Percentiles rank a stretch among this genome's conserved stretches.
Evolutionary conservation across 768 basidiomycete genomes (phyloP).

Genomic region (Kwoniella sp.): DNA sequence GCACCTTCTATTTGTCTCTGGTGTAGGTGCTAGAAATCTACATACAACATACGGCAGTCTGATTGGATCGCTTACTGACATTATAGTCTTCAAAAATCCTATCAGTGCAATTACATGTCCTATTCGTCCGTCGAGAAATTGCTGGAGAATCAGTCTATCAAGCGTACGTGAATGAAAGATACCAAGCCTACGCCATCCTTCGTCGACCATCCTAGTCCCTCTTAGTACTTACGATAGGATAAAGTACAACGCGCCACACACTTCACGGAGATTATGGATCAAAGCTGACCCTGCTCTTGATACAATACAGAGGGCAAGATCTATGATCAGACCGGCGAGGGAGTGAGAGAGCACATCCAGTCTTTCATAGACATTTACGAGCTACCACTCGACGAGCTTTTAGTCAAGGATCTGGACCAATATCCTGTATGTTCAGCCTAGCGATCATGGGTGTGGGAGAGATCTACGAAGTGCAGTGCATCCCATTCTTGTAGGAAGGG

Average conservation of each 20-base stretch:
- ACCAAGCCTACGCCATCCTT: not conserved
- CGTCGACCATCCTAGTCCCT: not conserved
- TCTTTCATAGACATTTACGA: constrained; percentile 56
- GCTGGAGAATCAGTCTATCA: constrained; percentile 49
- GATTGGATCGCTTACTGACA: not conserved
- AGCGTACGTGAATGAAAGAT: constrained; percentile 52
- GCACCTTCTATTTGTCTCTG: constrained; percentile 69
- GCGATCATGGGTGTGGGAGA: too few species aligned
- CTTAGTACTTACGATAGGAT: not conserved
- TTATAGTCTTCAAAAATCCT: not conserved
- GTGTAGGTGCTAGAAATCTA: constrained; percentile 28
- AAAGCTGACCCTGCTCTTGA: not conserved
- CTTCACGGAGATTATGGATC: too few species aligned
- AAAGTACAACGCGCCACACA: too few species aligned
- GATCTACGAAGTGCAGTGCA: too few species aligned
- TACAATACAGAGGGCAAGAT: constrained; percentile 48
- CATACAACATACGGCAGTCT: too few species aligned
- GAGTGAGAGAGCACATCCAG: constrained; percentile 55
- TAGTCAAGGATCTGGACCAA: constrained; percentile 65
- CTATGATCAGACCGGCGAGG: constrained; percentile 49
- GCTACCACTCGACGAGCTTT: constrained; percentile 65
- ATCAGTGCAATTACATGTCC: constrained; percentile 36
- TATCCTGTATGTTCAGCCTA: too few species aligned
- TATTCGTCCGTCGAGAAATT: constrained; percentile 49
- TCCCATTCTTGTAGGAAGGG: too few species aligned